These are phyloP conservation scores for Rosa rugosa DNA, from an alignment of 306 rosid genomes.

Conservation along the genomic window DNA sequence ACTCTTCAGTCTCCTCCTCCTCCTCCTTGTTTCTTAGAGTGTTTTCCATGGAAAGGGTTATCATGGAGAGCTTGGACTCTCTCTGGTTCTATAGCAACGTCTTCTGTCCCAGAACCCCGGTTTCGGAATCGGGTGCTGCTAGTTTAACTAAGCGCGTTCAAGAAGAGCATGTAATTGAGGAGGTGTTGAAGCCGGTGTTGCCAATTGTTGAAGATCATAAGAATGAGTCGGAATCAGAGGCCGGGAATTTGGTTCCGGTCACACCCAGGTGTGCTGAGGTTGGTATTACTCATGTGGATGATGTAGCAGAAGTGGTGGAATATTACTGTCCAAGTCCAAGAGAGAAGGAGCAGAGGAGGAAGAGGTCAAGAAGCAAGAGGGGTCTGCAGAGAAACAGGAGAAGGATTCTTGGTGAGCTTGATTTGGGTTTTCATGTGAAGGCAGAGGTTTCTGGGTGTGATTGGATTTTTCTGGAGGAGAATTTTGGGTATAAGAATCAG, in stretches of 20 bases:
- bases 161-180: conserved; percentile 24
- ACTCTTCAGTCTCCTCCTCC: background rate
- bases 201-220: conserved; percentile 14
- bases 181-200: conserved; percentile 18
- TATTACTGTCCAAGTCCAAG: conserved; percentile 6
- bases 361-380: conserved; percentile 19
- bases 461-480: conserved; percentile 14
- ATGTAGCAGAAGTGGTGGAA: conserved; percentile 25
- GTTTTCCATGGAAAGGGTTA: conserved; percentile 37
- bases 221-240: background rate
- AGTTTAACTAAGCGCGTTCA: background rate
- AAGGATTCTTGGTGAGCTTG: conserved; percentile 34
- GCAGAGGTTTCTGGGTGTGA: conserved; percentile 5
- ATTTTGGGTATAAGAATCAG: conserved; percentile 1
- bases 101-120: conserved; percentile 9
- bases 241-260: background rate
- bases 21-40: background rate
- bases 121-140: conserved; percentile 7
- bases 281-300: conserved; percentile 15
- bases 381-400: conserved; percentile 11
- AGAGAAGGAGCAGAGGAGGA: conserved; percentile 26
- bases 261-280: conserved; percentile 17
- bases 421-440: conserved; percentile 24
- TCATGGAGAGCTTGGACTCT: conserved; percentile 44
- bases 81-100: conserved; percentile 67